These are phyloP conservation scores for Apostasia ramifera DNA, from an alignment of 106 monocot species.

Conservation along the genomic window DNA sequence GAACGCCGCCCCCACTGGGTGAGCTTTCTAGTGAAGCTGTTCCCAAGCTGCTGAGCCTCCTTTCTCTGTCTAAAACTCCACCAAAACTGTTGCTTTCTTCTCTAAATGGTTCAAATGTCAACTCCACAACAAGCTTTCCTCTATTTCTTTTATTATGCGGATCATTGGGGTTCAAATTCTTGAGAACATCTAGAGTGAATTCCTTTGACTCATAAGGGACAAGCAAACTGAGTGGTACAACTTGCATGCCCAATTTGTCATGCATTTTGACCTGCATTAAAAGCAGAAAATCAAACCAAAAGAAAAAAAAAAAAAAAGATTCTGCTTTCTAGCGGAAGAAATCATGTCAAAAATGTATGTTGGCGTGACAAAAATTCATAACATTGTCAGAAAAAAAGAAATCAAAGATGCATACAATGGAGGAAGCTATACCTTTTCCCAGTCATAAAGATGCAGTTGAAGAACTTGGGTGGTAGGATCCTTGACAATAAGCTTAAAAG, in stretches of 20 bases:
- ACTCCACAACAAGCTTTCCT: constrained; percentile 70
- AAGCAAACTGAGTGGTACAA: constrained; percentile 57
- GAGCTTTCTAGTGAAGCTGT: neutral
- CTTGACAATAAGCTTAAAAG: constrained; percentile 76
- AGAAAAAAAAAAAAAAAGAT: neutral
- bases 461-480: constrained; percentile 85
- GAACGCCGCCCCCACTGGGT: constrained; percentile 37
- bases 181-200: constrained; percentile 81
- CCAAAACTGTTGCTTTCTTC: constrained; percentile 39
- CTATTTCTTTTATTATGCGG: constrained; percentile 73
- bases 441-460: constrained; percentile 73
- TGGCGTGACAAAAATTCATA: neutral
- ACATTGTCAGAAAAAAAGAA: neutral
- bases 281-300: neutral
- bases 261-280: constrained; percentile 65
- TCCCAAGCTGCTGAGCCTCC: constrained; percentile 17
- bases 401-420: constrained; percentile 1
- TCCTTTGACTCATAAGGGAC: constrained; percentile 48
- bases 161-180: constrained; percentile 78
- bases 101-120: constrained; percentile 72
- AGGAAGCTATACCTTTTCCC: constrained; percentile 86
- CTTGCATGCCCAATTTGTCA: constrained; percentile 95
- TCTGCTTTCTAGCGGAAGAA: neutral
- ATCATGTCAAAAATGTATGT: neutral
- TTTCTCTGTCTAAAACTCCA: constrained; percentile 21